phyloP scores from a whole-genome alignment of 2,329 filamentous ascomycete species.

The Dothistroma septosporum region DNA sequence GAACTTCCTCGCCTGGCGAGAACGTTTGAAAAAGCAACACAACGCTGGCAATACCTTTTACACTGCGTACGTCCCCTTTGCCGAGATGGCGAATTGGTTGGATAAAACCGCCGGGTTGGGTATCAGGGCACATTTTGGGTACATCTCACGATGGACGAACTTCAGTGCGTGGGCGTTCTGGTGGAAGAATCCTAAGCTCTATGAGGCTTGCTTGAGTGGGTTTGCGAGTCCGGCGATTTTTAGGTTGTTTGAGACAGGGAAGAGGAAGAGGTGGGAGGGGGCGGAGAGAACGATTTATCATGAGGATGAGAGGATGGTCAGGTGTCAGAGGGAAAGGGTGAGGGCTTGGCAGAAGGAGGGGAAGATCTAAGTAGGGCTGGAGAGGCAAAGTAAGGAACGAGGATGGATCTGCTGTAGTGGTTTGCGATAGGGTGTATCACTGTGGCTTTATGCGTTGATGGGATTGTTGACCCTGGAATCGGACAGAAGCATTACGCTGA shows the following conservation, averaged over 20 bases:
- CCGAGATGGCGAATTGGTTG: conserved; percentile 31
- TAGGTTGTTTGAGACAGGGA: conserved; percentile 36
- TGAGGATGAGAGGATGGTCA: conserved; percentile 2
- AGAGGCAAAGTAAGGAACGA: too few relatives aligned
- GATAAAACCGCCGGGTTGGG: conserved; percentile 34
- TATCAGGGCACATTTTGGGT: conserved; percentile 34
- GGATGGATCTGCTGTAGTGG: too few relatives aligned
- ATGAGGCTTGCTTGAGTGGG: conserved; percentile 33
- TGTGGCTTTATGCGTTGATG: too few relatives aligned
- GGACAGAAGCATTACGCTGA: too few relatives aligned
- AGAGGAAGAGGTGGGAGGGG: conserved; percentile 33
- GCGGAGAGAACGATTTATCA: conserved; percentile 28
- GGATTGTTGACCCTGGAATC: too few relatives aligned
- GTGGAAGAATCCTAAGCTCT: conserved; percentile 33
- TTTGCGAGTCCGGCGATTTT: conserved; percentile 35
- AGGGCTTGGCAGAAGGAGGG: not conserved
- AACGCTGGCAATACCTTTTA: conserved; percentile 23
- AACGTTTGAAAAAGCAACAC: conserved; percentile 13
- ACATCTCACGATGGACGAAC: conserved; percentile 18
- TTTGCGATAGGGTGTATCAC: too few relatives aligned
- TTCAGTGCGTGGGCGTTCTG: conserved; percentile 36
- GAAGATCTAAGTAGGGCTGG: too few relatives aligned
- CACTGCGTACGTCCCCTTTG: conserved; percentile 20
- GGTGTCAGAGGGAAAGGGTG: not conserved
- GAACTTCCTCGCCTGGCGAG: conserved; percentile 17